Conservation (phyloP, 1,139 yeast genomes). For the Sugiyamaella neomexicana region DNA sequence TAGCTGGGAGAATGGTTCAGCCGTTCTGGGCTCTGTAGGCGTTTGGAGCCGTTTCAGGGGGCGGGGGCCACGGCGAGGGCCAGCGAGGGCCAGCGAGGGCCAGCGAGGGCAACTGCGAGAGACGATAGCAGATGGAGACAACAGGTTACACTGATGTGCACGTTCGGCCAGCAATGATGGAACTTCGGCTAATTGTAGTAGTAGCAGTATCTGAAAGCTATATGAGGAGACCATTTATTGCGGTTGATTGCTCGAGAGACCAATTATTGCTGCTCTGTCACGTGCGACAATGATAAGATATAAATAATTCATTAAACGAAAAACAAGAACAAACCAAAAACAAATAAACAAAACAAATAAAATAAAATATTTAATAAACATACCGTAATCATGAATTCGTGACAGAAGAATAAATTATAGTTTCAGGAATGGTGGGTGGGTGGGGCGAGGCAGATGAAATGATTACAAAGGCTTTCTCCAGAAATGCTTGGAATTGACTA, state of each 20-base stretch:
- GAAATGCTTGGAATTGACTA: constrained; percentile 22
- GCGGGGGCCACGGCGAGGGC: neutral
- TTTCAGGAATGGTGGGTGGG: too few species aligned
- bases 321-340: neutral
- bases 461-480: constrained; percentile 17
- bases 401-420: constrained; percentile 5
- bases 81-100: too few species aligned
- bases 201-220: too few species aligned
- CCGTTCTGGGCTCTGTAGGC: neutral
- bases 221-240: too few species aligned
- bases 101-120: too few species aligned
- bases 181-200: too few species aligned
- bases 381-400: constrained; percentile 9
- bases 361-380: neutral
- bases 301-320: neutral
- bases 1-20: neutral
- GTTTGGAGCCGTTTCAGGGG: neutral
- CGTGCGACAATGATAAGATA: neutral
- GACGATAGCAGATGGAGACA: too few species aligned
- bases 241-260: neutral
- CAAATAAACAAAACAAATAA: neutral
- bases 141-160: too few species aligned
- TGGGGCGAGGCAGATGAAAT: neutral
- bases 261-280: neutral
- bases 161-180: too few species aligned